A percentile compares a stretch with the other conserved stretches of the same genome.
Evolutionary conservation across 768 basidiomycete species (phyloP).

Genomic region (Strobilomyces confusus): DNA sequence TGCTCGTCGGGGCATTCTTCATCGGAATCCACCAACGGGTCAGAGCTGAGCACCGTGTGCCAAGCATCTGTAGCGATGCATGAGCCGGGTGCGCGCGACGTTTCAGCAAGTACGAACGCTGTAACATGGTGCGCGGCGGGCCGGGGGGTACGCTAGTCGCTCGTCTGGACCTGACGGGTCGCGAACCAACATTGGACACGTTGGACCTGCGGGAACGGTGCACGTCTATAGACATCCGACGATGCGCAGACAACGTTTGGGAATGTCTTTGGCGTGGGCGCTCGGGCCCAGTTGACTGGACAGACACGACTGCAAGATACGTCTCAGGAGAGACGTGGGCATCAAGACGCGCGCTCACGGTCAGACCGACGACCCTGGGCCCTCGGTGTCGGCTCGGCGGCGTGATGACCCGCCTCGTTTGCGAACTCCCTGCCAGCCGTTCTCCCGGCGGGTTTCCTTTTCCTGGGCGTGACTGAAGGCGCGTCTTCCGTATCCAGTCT

Average conservation of each 20-base stretch:
- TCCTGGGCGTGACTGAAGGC: conserved; percentile 17
- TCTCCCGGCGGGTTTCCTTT: conserved; percentile 26
- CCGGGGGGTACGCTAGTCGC: conserved; percentile 21
- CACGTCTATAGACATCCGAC: conserved; percentile 24
- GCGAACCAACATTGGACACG: conserved; percentile 18
- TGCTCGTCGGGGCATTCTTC: conserved; percentile 66
- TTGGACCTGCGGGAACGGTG: conserved; percentile 25
- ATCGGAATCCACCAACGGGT: conserved; percentile 75
- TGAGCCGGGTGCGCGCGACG: conserved; percentile 3
- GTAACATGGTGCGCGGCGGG: conserved; percentile 53
- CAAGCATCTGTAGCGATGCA: conserved; percentile 55
- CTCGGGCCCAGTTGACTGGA: conserved; percentile 22
- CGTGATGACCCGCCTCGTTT: conserved; percentile 14
- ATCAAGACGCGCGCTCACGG: conserved; percentile 16
- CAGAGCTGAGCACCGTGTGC: conserved; percentile 60
- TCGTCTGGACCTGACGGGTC: conserved; percentile 24
- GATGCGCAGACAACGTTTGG: conserved; percentile 19
- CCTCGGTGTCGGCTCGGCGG: conserved; percentile 16
- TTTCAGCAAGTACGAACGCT: conserved; percentile 46
- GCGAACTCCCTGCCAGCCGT: conserved; percentile 10
- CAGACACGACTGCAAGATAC: conserved; percentile 13
- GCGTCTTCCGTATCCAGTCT: conserved; percentile 17
- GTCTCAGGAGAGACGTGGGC: conserved; percentile 6
- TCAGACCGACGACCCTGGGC: conserved; percentile 28
- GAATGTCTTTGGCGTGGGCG: conserved; percentile 25